Base-by-base conservation (phyloP, 2,329 filamentous ascomycete species). In the Alternaria hordeiaustralica region DNA sequence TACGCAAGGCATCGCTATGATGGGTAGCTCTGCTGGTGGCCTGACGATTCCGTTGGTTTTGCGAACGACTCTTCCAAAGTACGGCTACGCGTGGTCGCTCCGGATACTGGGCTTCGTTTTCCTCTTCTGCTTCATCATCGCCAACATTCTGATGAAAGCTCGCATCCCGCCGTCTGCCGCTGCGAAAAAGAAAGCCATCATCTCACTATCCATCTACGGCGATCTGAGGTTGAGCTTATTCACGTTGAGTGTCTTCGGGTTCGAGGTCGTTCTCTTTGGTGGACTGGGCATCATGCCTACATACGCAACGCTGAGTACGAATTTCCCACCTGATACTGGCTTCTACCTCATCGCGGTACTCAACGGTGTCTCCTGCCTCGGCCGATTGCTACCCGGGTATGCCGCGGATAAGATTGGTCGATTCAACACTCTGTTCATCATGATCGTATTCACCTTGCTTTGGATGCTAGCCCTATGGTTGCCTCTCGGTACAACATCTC, bases 181-280 rank as follows among this genome's bases (percentile, higher is more conserved):
- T 1, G 66, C 73, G 2, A 77, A 78, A 61, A 78, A 75, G 60
- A 76, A 78, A 33, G 66, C 77, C 2, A 78, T 80, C 45, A 75
- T 79, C n/a, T 78, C 76, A 3, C 51, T 78, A 12, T 75, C 73
- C 0, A 79, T 79, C 6, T 79, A 78, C 33, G 69, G 69, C 5
- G 74, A 78, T 50, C 41, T 78, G 45, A 44, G 82, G 67, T 54
- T 80, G 55, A 71, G 72, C 55, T 67, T 80, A n/a, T 76, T 79
- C 55, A 78, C 77, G 1, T 63, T 78, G 47, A 72, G 65, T 30
- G 75, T 80, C 2, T 79, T 80, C 54, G 75, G 77, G 0, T 78
- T 79, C 50, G 78, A 80, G 41, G 64, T 79, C 23, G 64, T 82
- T 3, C 81, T 84, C 5, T 84, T 84, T 67, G 78, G 76, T 18